Conservation (phyloP, 306 rosid species). For the Castanea sativa region DNA sequence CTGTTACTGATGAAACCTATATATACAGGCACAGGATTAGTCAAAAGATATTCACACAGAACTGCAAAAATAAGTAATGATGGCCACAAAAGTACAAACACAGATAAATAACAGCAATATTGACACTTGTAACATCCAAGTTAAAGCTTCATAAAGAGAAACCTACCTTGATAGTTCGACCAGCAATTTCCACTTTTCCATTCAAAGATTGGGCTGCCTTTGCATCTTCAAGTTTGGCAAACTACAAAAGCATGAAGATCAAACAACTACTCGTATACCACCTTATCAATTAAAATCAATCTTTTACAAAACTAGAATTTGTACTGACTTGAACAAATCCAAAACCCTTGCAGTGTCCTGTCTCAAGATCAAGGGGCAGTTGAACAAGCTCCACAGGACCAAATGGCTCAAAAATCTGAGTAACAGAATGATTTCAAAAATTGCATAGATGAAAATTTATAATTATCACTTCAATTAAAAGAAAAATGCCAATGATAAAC, state of each 20-base stretch:
- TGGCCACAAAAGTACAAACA: neutral
- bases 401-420: conserved; percentile 95
- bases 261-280: neutral
- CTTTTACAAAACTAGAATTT: conserved; percentile 9
- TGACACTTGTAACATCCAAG: neutral
- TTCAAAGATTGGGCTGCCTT: conserved; percentile 97
- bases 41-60: conserved; percentile 6
- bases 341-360: conserved; percentile 99
- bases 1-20: conserved; percentile 94
- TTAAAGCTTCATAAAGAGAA: neutral
- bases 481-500: neutral
- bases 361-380: conserved; percentile 89
- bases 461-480: neutral
- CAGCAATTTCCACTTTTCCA: conserved; percentile 94
- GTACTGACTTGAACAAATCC: conserved; percentile 93
- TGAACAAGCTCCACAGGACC: conserved; percentile 96
- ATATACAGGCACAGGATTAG: conserved; percentile 14
- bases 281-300: conserved; percentile 5
- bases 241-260: conserved; percentile 47
- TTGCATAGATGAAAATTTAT: neutral
- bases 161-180: conserved; percentile 86
- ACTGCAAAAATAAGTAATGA: neutral
- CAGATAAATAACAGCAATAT: neutral
- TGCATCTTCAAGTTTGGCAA: conserved; percentile 94
- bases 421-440: neutral